These are phyloP conservation scores for Boletus speciosus DNA, from an alignment of 768 basidiomycete genomes.

Conservation along the genomic window DNA sequence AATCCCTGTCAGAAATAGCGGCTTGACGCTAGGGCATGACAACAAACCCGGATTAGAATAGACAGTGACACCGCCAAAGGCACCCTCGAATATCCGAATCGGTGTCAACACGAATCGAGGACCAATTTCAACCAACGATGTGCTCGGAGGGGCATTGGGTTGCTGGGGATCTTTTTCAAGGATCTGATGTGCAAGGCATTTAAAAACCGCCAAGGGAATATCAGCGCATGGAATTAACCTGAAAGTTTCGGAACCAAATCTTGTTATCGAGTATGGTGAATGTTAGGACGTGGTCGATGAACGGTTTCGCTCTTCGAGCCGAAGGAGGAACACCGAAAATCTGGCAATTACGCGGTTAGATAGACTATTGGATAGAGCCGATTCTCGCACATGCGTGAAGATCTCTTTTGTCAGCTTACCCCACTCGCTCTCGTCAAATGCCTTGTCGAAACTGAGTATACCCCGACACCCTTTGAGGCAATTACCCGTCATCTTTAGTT, in stretches of 20 bases:
- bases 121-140: conserved; percentile 92
- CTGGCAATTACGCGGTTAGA: conserved; percentile 39
- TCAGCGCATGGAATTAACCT: conserved; percentile 48
- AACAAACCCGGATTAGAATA: conserved; percentile 88
- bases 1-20: background rate
- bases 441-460: conserved; percentile 86
- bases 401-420: conserved; percentile 86
- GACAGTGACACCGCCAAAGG: conserved; percentile 91
- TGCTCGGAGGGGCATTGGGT: conserved; percentile 80
- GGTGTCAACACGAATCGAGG: conserved; percentile 97
- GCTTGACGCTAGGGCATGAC: background rate
- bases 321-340: conserved; percentile 92
- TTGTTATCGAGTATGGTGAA: conserved; percentile 95
- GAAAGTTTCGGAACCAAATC: conserved; percentile 99
- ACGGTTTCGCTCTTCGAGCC: conserved; percentile 92
- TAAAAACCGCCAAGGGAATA: background rate
- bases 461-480: conserved; percentile 95
- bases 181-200: conserved; percentile 51
- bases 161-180: conserved; percentile 91
- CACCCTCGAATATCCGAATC: conserved; percentile 97
- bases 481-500: conserved; percentile 99
- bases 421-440: conserved; percentile 87
- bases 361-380: background rate
- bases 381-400: conserved; percentile 75
- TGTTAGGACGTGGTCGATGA: conserved; percentile 95